Base-by-base conservation (phyloP, 306 rosid genomes). In the Alnus rubra region DNA sequence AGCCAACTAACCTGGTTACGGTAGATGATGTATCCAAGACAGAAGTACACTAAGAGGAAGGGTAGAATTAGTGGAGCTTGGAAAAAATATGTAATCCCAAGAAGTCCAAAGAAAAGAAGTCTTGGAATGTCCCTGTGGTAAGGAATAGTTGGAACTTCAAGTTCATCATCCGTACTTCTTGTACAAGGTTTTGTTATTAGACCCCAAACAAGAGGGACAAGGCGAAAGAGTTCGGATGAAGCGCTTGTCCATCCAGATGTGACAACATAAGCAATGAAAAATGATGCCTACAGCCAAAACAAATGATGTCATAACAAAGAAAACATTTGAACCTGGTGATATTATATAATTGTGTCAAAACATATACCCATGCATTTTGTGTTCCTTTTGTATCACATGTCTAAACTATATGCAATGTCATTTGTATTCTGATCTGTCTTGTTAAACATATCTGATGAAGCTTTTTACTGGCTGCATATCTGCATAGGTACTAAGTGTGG, bases 51-150 rank as follows among this genome's bases (percentile, higher is more conserved):
- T 86, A 95, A 81, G 78, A 95, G 91, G 88, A 95, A 95, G 39
- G 99, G 99, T 73, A 95, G 83, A 84, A 93, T 95, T 7, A 95
- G 81, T 44, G 99, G 99, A 83, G 99, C 99, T n/a, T 88, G 86
- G 83, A 91, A 93, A 88, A 95, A 95, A 86, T 93, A 95, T 50
- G 97, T 86, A 76, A 88, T 76, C 50, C 99, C 99, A 78, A 93
- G 99, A 89, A 95, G 99, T 81, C 89, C 97, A 84, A 93, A 93
- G 82, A 93, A 89, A 75, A 90, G 92, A 86, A 93, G 77, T 77
- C 94, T 90, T 45, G 99, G 98, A 76, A 91, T 78, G 76, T 95
- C 92, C 75, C 67, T 86, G 85, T 91, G 90, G 82, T 77, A 95
- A 72, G 88, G 84, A 62, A 88, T 77, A 45, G 87, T 76, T 67